phyloP scores from a whole-genome alignment of 345 rosid genomes.

The Mercurialis annua region DNA sequence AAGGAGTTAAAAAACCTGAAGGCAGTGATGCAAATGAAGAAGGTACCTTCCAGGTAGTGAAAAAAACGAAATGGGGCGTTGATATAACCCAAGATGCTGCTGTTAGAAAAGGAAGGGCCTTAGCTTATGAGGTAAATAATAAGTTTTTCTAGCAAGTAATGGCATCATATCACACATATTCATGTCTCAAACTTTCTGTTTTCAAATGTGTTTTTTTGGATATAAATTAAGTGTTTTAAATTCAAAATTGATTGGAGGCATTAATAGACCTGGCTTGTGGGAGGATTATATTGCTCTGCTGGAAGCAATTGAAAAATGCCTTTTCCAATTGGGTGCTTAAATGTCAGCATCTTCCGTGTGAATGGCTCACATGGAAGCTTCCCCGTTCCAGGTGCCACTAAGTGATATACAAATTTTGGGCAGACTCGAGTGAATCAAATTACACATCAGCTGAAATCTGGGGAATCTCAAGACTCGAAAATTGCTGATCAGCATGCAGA shows the following conservation, averaged over 20 bases:
- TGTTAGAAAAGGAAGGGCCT: constrained; percentile 54
- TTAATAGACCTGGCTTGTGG: constrained; percentile 36
- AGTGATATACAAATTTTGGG: constrained; percentile 73
- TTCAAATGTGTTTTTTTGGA: not conserved
- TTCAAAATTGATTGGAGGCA: constrained; percentile 29
- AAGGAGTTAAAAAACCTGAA: constrained; percentile 49
- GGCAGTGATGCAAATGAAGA: constrained; percentile 40
- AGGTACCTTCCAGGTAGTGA: constrained; percentile 37
- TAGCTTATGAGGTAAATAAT: constrained; percentile 77
- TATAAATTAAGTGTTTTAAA: not conserved
- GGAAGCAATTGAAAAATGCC: constrained; percentile 36
- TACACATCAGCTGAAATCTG: constrained; percentile 44
- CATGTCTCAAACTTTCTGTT: not conserved
- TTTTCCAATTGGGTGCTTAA: constrained; percentile 42
- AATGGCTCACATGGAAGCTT: constrained; percentile 58
- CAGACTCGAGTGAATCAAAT: constrained; percentile 96
- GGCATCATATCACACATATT: not conserved
- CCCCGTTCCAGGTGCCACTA: constrained; percentile 62
- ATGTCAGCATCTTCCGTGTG: constrained; percentile 44
- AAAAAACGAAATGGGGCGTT: constrained; percentile 88
- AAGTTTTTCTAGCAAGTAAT: constrained; percentile 8
- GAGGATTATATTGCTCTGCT: constrained; percentile 36
- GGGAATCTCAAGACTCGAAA: constrained; percentile 27
- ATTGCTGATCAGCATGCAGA: constrained; percentile 32
- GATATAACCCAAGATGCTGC: constrained; percentile 64